Evolutionary conservation across 2,329 filamentous ascomycete genomes (phyloP), one percentile per base, ranked within the genome.

Genomic region (Pseudogymnoascus sp.): DNA sequence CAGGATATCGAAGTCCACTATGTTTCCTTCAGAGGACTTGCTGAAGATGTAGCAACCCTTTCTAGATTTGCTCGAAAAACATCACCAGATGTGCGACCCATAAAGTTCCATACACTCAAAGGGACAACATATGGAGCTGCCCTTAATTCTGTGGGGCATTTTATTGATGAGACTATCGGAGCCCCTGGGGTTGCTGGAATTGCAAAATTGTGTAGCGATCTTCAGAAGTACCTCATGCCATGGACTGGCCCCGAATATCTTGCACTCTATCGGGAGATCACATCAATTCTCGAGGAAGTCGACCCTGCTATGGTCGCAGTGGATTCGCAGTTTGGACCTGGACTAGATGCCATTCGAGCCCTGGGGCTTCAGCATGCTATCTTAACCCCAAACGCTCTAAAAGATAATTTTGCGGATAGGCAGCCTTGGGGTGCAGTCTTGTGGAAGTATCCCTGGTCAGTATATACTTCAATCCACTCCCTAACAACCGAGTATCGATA

Each of bases 301-400:
- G 63, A 71, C 4, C 76, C 80, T 0, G 72, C 75, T 26, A 63
- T 80, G 1, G 69, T 78, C 5, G 74, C 78, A 1, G 69, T 78
- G 2, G 78, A 82, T 59, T 74, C 74, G 2, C 69, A 79, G 16
- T 76, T 81, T 63, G 69, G 74, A 1, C 76, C 78, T 16, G 79
- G 69, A 0, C 63, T 78, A 6, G 77, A 80, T 35, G 78, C 77
- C 0, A 78, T 74, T 60, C 74, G 73, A 26, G 72, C 73, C 3
- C 61, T 73, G 2, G 69, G 69, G 0, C 65, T 73, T 35, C 72
- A 72, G 5, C 74, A 72, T 38, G 70, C 75, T 0, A 68, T 78
- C 1, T 68, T 81, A 6, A 77, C 75, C 58, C 79, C 79, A 0
- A 81, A 79, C 38, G 71, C 78, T 43, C 66, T 77, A 72, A 70